Evolutionary conservation across 352 stramenopile genomes (phyloP), one percentile per base, ranked within the genome.

Genomic region (Globisporangium iwayamae): DNA sequence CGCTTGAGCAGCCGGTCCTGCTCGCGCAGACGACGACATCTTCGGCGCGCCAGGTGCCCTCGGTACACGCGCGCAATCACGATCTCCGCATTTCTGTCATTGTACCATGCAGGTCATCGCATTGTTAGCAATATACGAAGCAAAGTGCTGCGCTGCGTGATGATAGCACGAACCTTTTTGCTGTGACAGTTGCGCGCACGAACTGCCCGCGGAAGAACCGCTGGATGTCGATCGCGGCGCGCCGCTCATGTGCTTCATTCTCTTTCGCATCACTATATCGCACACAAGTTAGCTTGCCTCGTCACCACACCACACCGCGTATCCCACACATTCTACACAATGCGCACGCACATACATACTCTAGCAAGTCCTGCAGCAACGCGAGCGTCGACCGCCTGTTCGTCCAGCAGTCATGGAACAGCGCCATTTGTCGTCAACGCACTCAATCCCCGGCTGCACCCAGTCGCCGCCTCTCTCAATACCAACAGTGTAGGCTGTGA

Each of bases 401-500:
- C 67, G 72, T 64, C 79, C 83, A 91, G 74, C 79, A 90, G 32
- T 85, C 72, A 25, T 85, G 75, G 63, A 90, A 90, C 56, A 85
- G 74, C 66, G 81, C 78, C 78, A 88, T 85, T 20, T 34, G 48
- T 11, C 6, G 9, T 52, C 47, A 20, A 30, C 3, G 25, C 47
- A 7, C 47, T 36, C 47, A 34, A 32, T 32, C 32, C 8, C 20
- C 22, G 9, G 20, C 22, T 38, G 30, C 46, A 38, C 45, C 5
- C 30, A 34, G 11, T 5, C 47, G n/a, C 58, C n/a, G 1, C 7
- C 45, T 30, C n/a, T 16, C 8, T 30, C 6, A 9, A 5, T 0
- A 9, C n/a, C 30, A 43, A 4, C 32, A 57, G 9, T 30, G 36
- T 3, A 45, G 3, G 51, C 14, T 18, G 50, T 9, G 14, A 28